Evolutionary conservation across 306 rosid species (phyloP), one percentile per base, ranked within the genome.

Genomic region (Fagus sylvatica): DNA sequence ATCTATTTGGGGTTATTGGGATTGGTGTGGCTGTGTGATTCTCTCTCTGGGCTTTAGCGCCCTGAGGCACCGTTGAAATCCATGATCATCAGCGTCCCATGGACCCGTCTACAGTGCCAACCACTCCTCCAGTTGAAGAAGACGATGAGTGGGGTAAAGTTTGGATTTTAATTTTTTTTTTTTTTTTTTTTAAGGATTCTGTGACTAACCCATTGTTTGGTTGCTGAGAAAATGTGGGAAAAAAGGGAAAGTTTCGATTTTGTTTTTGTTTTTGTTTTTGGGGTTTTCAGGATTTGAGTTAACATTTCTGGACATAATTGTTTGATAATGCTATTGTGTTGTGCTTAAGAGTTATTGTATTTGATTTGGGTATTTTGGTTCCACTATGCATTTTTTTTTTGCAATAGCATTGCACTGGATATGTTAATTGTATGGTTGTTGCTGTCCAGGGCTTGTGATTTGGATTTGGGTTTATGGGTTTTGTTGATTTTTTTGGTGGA

Each of bases 81-180:
- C 93, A 93, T 93, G 97, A 82, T 94, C 93, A 34, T 87, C 90
- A 77, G 85, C 85, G 79, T 86, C 42, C 84, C 37, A 94, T 94
- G 98, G 97, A 96, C 79, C 91, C 88, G 19, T 89, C 90, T 76
- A 77, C 92, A 69, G 69, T 88, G 81, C 91, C 49, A 76, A 78
- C 85, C 79, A 74, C 82, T 70, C 83, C 87, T 84, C 78, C 89
- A 13, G 60, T 75, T 72, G 89, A 95, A 76, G 85, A 81, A 76
- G 84, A 90, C 80, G 96, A 91, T 53, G 98, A 89, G 87, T 91
- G 98, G 98, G 99, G 99, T 95, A 93, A 22, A 22, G 28, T 22
- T 22, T 74, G 70, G 0, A 4, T 0, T 68, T 70, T 77, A 11
- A 5, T 74, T 69, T 74, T 66, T 46, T 43, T 32, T 85, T 49